phyloP scores from a whole-genome alignment of 208 protist species.

The Wallacemonas sp. region DNA sequence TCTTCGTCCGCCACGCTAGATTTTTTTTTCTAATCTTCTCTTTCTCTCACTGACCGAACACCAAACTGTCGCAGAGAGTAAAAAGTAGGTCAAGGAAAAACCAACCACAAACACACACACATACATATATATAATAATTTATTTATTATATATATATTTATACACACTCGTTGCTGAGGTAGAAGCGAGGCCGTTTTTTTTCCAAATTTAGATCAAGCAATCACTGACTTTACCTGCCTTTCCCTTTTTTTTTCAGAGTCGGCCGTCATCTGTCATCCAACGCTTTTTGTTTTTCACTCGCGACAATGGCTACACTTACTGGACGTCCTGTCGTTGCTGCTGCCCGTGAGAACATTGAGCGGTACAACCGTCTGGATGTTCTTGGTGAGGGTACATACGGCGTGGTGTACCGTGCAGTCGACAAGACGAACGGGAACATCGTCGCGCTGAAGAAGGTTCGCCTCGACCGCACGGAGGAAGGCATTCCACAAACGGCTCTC shows the following conservation, averaged over 20 bases:
- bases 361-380: slow-evolving; percentile 88
- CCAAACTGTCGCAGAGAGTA: too few species aligned
- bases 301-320: slow-evolving; percentile 64
- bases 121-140: too few species aligned
- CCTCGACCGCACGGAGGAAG: slow-evolving; percentile 97
- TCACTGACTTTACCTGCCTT: too few species aligned
- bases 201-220: slow-evolving; percentile 1
- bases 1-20: background rate
- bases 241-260: too few species aligned
- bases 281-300: too few species aligned
- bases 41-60: background rate
- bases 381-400: slow-evolving; percentile 94
- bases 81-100: background rate
- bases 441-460: slow-evolving; percentile 98
- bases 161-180: too few species aligned
- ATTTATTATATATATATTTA: too few species aligned
- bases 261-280: too few species aligned
- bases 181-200: background rate
- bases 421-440: slow-evolving; percentile 78
- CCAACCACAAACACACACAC: background rate
- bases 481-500: slow-evolving; percentile 97
- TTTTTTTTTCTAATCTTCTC: slow-evolving; percentile 17
- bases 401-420: slow-evolving; percentile 90
- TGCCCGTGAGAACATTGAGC: slow-evolving; percentile 70
- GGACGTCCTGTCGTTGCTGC: slow-evolving; percentile 34